phyloP scores from a whole-genome alignment of 176 grass and related monocot species.

The Elaeis guineensis region DNA sequence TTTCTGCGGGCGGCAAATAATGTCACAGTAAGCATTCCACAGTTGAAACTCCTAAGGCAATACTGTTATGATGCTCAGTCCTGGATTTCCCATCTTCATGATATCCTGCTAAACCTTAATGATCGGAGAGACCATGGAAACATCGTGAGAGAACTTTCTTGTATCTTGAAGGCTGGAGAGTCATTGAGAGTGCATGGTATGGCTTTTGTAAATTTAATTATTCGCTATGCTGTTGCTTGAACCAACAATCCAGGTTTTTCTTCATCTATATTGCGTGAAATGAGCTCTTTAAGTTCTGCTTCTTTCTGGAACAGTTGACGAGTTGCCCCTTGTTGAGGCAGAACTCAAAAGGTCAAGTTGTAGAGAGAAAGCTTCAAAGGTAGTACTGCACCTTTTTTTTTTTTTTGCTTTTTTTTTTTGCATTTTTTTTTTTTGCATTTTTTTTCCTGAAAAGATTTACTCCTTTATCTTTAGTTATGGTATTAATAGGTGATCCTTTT shows the following conservation, averaged over 20 bases:
- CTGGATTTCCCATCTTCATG: conserved; percentile 53
- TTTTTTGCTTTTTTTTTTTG: conserved; percentile 9
- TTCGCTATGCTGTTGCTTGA: not conserved
- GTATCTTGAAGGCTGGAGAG: conserved; percentile 51
- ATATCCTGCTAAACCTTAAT: conserved; percentile 34
- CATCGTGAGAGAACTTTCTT: conserved; percentile 48
- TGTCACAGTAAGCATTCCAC: conserved; percentile 59
- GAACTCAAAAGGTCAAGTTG: conserved; percentile 64
- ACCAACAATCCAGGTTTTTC: too few species aligned
- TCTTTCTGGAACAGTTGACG: conserved; percentile 51
- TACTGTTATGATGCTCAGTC: conserved; percentile 43
- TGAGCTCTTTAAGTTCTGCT: not conserved
- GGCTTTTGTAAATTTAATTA: conserved; percentile 6
- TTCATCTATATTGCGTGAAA: too few species aligned
- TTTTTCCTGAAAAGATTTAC: not conserved
- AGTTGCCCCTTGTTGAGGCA: conserved; percentile 52
- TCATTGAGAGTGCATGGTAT: conserved; percentile 58
- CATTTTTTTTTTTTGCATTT: conserved; percentile 1
- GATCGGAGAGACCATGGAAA: conserved; percentile 46
- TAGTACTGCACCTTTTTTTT: conserved; percentile 25
- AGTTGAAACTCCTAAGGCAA: conserved; percentile 58
- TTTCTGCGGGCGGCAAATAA: conserved; percentile 42
- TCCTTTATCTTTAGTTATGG: too few species aligned
- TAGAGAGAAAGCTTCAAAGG: conserved; percentile 72
- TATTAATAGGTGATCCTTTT: too few species aligned